These are phyloP conservation scores for Fusarium nodosum DNA, from an alignment of 2,329 filamentous ascomycete genomes.

Conservation along the genomic window DNA sequence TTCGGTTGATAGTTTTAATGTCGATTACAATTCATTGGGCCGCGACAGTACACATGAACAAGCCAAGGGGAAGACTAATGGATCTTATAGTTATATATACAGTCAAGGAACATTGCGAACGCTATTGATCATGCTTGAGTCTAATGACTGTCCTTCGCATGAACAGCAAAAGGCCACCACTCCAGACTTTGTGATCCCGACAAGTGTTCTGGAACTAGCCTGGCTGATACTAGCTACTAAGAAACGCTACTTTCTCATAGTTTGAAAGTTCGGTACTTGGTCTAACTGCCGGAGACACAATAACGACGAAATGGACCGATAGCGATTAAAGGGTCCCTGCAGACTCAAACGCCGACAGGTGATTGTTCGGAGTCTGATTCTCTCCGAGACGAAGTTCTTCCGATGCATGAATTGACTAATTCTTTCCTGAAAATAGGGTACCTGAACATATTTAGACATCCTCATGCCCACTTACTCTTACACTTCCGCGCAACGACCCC, in stretches of 20 bases:
- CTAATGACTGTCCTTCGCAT: rapidly evolving
- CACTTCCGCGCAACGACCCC: not conserved
- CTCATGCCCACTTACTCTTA: not conserved
- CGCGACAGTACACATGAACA: not conserved
- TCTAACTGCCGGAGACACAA: not conserved
- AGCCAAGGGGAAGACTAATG: rapidly evolving
- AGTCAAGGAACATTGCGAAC: rapidly evolving
- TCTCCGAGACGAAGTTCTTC: not conserved
- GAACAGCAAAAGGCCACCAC: rapidly evolving
- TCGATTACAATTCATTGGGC: rapidly evolving
- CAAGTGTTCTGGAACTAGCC: rapidly evolving
- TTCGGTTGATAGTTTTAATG: not conserved
- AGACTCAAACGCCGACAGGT: not conserved
- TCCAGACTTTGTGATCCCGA: rapidly evolving
- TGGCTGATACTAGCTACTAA: rapidly evolving
- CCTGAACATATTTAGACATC: not conserved
- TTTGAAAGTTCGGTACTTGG: not conserved
- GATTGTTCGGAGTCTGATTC: not conserved
- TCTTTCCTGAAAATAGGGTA: not conserved
- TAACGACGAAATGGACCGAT: not conserved
- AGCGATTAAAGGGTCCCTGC: not conserved
- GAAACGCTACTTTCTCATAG: not conserved
- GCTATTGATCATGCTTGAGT: rapidly evolving
- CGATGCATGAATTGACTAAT: not conserved
- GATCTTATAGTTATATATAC: not conserved